Conservation (phyloP, 192 early-diverging fungal species). For the Geosiphon pyriformis region DNA sequence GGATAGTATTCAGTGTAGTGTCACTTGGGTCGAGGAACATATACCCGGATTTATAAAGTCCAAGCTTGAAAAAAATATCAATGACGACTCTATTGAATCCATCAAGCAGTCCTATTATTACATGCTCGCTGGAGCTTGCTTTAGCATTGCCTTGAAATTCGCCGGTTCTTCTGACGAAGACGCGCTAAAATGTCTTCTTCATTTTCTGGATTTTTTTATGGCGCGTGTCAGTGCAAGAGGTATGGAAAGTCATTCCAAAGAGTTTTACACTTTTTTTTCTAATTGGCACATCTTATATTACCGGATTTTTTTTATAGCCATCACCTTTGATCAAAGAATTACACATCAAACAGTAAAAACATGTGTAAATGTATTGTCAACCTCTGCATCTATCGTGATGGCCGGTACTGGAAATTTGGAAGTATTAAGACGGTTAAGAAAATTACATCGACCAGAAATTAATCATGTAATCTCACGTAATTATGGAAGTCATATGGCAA, state of each 20-base stretch:
- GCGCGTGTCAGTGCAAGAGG: conserved; percentile 32
- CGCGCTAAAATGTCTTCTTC: conserved; percentile 46
- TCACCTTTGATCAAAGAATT: conserved; percentile 53
- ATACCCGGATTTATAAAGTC: conserved; percentile 55
- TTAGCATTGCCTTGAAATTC: conserved; percentile 63
- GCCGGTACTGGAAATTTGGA: conserved; percentile 76
- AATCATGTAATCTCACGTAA: conserved; percentile 36
- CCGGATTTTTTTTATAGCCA: conserved; percentile 29
- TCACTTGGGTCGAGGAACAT: conserved; percentile 59
- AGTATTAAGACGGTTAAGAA: conserved; percentile 52
- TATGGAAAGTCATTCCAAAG: conserved; percentile 21
- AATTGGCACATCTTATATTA: background rate
- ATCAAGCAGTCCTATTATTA: conserved; percentile 57
- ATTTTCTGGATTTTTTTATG: conserved; percentile 49
- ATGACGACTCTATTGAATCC: conserved; percentile 36
- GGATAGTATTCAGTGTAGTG: conserved; percentile 54
- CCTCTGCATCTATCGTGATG: conserved; percentile 64
- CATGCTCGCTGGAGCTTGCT: conserved; percentile 61
- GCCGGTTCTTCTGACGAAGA: conserved; percentile 52
- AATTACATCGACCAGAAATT: conserved; percentile 41
- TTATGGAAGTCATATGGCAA: conserved; percentile 70
- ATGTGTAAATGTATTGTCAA: conserved; percentile 64
- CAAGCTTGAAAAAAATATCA: conserved; percentile 17
- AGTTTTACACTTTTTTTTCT: background rate
- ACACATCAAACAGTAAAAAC: conserved; percentile 54